phyloP scores from a whole-genome alignment of 306 rosid species.

The Rosa lucieae region DNA sequence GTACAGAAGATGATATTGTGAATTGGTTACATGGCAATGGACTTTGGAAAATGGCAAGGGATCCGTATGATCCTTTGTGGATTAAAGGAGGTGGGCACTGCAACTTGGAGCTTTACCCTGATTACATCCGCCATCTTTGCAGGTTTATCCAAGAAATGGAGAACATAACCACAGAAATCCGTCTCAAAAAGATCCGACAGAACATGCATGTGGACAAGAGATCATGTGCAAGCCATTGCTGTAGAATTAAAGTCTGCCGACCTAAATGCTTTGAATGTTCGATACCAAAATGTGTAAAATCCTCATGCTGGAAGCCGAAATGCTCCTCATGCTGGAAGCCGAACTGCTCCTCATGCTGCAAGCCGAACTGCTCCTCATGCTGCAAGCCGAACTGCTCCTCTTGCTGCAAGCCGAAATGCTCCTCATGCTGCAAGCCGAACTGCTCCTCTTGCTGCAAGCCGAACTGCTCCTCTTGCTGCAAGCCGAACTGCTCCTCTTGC shows the following conservation, averaged over 20 bases:
- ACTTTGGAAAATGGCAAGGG: conserved; percentile 85
- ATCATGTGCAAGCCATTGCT: conserved; percentile 36
- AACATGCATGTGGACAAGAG: conserved; percentile 31
- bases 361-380: conserved; percentile 36
- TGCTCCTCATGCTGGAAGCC: conserved; percentile 36
- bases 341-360: conserved; percentile 36
- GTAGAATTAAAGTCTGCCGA: conserved; percentile 39
- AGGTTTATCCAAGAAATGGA: conserved; percentile 87
- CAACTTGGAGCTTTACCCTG: conserved; percentile 97
- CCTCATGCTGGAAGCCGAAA: conserved; percentile 38
- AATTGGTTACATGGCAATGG: conserved; percentile 90
- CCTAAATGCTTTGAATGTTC: conserved; percentile 44
- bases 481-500: conserved; percentile 37
- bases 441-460: conserved; percentile 33
- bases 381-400: conserved; percentile 33
- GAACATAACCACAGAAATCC: conserved; percentile 67
- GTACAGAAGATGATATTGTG: conserved; percentile 94
- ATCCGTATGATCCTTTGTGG: conserved; percentile 93
- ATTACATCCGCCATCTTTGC: conserved; percentile 86
- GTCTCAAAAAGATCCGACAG: conserved; percentile 64
- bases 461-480: conserved; percentile 23
- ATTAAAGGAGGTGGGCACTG: conserved; percentile 98
- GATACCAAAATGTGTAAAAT: conserved; percentile 29
- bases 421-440: conserved; percentile 24
- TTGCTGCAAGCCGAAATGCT: conserved; percentile 41